Evolutionary conservation across 768 basidiomycete genomes (phyloP).

Genomic region (Obba rivulosa): DNA sequence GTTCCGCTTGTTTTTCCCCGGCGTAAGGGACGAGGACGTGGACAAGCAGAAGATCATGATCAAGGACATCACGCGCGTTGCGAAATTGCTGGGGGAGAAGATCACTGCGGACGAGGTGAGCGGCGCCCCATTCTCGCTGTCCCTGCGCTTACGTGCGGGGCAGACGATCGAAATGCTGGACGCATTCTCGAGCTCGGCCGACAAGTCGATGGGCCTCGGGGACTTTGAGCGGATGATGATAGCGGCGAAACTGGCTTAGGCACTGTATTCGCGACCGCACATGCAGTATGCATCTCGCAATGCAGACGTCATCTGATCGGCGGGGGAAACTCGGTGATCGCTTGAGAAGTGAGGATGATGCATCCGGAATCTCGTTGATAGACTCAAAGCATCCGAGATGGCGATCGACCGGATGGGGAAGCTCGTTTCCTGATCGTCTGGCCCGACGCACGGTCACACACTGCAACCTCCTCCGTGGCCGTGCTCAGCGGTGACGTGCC

Average conservation of each 20-base stretch:
- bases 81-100: conserved; percentile 63
- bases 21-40: conserved; percentile 39
- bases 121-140: conserved; percentile 5
- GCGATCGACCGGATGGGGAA: no score
- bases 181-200: conserved; percentile 64
- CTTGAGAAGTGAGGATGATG: no score
- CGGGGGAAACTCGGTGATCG: no score
- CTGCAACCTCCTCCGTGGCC: no score
- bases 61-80: conserved; percentile 57
- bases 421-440: no score
- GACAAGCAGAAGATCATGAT: conserved; percentile 53
- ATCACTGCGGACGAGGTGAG: conserved; percentile 71
- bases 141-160: neutral
- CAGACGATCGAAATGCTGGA: conserved; percentile 79
- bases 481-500: no score
- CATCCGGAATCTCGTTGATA: no score
- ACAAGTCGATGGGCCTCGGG: conserved; percentile 59
- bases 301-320: no score
- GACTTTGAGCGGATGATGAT: conserved; percentile 80
- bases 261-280: no score
- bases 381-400: no score
- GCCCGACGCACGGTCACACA: no score
- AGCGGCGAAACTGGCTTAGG: conserved; percentile 46
- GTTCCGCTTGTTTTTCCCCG: conserved; percentile 73
- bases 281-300: no score